Conservation (phyloP, 2,329 filamentous ascomycete species). For the Cytospora piceicola region DNA sequence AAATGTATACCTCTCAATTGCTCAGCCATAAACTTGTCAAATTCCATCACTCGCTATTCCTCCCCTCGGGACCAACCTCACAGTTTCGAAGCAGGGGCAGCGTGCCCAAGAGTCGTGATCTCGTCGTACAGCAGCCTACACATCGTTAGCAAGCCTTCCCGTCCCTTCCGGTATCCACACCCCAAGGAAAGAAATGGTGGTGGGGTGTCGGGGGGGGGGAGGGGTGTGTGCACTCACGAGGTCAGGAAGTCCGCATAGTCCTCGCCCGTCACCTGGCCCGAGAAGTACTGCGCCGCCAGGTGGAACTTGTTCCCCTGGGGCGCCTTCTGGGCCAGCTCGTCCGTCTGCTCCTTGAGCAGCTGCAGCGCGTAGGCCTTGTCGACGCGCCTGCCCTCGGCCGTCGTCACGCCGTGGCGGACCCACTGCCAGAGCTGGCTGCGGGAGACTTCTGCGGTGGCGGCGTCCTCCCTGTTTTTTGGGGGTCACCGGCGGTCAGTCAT, state of each 20-base stretch:
- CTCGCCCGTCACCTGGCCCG: constrained; percentile 90
- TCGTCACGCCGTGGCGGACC: constrained; percentile 74
- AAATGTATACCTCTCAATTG: background rate
- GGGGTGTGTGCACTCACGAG: constrained; percentile 56
- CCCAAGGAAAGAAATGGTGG: too few species aligned
- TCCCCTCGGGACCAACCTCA: constrained; percentile 41
- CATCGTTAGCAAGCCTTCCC: constrained; percentile 9
- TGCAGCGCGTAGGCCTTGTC: constrained; percentile 90
- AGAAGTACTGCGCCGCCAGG: constrained; percentile 90
- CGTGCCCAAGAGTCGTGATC: constrained; percentile 73
- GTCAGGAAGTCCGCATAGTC: constrained; percentile 98
- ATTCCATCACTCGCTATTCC: background rate
- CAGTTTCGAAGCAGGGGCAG: constrained; percentile 65
- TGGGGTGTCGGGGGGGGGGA: constrained; percentile 1
- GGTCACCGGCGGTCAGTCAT: constrained; percentile 5
- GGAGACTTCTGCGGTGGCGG: constrained; percentile 94
- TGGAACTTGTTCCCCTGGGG: constrained; percentile 90
- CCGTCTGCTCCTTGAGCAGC: constrained; percentile 83
- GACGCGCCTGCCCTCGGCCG: constrained; percentile 86
- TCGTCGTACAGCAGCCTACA: constrained; percentile 81
- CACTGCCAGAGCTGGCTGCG: constrained; percentile 97
- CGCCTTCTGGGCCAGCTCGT: constrained; percentile 73
- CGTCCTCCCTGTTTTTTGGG: constrained; percentile 82
- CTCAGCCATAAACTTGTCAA: background rate
- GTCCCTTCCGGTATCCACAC: background rate